Percentiles rank a stretch among this genome's conserved stretches.
Evolutionary conservation across 345 rosid genomes (phyloP).

Genomic region (Viola odorata): DNA sequence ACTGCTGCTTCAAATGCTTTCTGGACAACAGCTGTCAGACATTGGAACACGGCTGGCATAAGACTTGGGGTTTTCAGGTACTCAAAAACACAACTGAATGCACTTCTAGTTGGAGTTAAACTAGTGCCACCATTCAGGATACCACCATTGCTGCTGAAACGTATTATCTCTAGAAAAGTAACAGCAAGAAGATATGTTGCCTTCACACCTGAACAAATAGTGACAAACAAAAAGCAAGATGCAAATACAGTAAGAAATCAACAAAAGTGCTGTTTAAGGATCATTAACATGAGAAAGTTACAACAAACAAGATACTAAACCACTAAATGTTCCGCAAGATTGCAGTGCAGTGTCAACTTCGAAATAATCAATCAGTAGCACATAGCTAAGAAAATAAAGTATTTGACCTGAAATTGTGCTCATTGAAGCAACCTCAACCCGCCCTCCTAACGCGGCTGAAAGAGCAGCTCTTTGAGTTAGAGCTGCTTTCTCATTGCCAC

Average conservation of each 20-base stretch:
- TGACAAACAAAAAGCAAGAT: conserved; percentile 10
- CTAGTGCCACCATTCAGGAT: conserved; percentile 73
- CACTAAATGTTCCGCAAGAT: neutral
- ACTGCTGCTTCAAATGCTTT: conserved; percentile 90
- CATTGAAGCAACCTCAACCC: conserved; percentile 84
- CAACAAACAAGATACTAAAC: neutral
- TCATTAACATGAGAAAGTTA: conserved; percentile 1
- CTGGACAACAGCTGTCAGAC: conserved; percentile 88
- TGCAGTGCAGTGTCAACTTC: neutral
- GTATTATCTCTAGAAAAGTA: conserved; percentile 87
- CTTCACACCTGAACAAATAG: conserved; percentile 66
- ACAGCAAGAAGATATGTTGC: conserved; percentile 99
- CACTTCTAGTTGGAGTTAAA: conserved; percentile 78
- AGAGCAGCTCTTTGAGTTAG: conserved; percentile 79
- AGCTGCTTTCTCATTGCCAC: conserved; percentile 94
- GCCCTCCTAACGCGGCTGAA: conserved; percentile 91
- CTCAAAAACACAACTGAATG: conserved; percentile 94
- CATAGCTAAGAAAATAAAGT: conserved; percentile 10
- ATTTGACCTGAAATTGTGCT: conserved; percentile 82
- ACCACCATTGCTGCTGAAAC: conserved; percentile 98
- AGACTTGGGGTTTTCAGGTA: conserved; percentile 94
- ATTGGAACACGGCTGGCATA: conserved; percentile 82
- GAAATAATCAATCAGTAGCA: conserved; percentile 3
- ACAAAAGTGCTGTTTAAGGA: conserved; percentile 5
- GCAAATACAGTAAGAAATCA: neutral